A percentile compares a stretch with the other conserved stretches of the same genome.
phyloP scores from a whole-genome alignment of 352 stramenopile genomes.

The Globisporangium alternatum region DNA sequence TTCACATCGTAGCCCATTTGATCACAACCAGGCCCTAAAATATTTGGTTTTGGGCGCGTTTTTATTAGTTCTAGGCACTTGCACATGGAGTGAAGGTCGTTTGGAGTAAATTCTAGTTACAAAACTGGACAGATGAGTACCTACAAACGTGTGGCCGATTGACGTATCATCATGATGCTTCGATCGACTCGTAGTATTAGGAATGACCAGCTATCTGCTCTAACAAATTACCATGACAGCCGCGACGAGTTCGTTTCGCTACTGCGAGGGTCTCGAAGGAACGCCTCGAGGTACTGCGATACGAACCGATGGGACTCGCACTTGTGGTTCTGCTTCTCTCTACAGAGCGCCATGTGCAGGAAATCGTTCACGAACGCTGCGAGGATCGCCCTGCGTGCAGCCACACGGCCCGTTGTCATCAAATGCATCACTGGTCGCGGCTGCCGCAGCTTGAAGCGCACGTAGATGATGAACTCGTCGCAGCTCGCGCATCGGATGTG shows the following conservation, averaged over 20 bases:
- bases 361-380: slow-evolving; percentile 7
- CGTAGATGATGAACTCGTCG: slow-evolving; percentile 49
- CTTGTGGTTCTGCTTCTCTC: not conserved
- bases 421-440: not conserved
- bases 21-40: no score
- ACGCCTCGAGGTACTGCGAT: not conserved
- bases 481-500: slow-evolving; percentile 54
- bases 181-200: no score
- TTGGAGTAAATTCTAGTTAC: no score
- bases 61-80: no score
- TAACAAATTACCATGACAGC: not conserved
- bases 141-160: no score
- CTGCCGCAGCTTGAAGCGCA: slow-evolving; percentile 22
- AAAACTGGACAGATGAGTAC: no score
- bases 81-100: no score
- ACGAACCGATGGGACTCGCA: not conserved
- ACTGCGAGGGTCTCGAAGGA: not conserved
- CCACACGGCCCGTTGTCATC: not conserved
- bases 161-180: not conserved
- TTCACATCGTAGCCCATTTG: no score
- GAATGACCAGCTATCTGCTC: no score
- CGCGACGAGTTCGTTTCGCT: not conserved
- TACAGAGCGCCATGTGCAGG: not conserved
- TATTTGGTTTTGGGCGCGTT: no score
- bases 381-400: not conserved